phyloP scores from a whole-genome alignment of 805 yeast genomes.

The Zygosaccharomyces bailii region DNA sequence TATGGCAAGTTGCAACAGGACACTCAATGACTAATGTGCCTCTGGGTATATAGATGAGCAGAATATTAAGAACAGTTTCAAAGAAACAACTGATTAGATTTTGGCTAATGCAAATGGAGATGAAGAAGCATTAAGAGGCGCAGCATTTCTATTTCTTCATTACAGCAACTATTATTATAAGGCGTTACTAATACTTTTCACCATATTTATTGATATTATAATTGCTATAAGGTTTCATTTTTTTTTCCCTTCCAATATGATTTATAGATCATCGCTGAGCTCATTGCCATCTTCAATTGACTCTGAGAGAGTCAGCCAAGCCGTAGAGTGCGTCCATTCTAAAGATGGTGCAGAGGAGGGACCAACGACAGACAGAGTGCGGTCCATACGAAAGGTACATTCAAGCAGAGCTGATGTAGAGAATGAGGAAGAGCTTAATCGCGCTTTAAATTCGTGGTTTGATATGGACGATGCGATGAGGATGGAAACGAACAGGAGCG shows the following conservation, averaged over 20 bases:
- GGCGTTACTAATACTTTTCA: not conserved
- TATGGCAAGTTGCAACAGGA: not conserved
- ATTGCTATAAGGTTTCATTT: not conserved
- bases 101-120: too few species aligned
- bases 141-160: too few species aligned
- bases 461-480: constrained; percentile 34
- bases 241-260: not conserved
- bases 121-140: too few species aligned
- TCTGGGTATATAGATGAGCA: not conserved
- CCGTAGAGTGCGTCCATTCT: not conserved
- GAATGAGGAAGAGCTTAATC: constrained; percentile 10
- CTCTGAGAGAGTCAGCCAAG: not conserved
- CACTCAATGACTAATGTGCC: too few species aligned
- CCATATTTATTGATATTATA: too few species aligned
- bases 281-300: not conserved
- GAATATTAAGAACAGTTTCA: too few species aligned
- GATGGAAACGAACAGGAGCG: constrained; percentile 17
- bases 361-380: not conserved
- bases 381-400: not conserved
- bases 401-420: not conserved
- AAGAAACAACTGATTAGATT: too few species aligned
- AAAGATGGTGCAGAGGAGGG: not conserved
- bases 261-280: not conserved
- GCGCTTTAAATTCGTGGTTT: constrained; percentile 23
- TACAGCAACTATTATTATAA: too few species aligned